Percentiles rank a stretch among this genome's conserved stretches.
Conservation (phyloP, 345 rosid species). For the Salix suchowensis region DNA sequence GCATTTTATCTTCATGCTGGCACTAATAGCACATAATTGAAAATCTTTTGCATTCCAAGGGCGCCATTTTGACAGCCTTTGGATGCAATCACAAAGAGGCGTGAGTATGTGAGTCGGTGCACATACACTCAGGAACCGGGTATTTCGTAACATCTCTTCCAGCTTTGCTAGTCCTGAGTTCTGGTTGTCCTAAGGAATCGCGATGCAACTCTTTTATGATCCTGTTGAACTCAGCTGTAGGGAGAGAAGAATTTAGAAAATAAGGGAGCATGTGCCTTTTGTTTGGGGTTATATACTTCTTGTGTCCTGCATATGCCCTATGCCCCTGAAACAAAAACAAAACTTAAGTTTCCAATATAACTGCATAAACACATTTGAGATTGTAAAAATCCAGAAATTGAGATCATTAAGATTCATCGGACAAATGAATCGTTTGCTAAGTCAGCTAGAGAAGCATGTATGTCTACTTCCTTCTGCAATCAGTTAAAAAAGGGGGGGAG, state of each 20-base stretch:
- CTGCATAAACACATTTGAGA: background rate
- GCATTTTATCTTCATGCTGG: background rate
- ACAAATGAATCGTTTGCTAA: background rate
- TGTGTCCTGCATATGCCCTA: conserved; percentile 83
- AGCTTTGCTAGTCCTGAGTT: conserved; percentile 56
- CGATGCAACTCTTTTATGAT: conserved; percentile 64
- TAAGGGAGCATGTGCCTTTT: conserved; percentile 90
- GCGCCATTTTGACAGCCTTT: background rate
- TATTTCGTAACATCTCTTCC: conserved; percentile 87
- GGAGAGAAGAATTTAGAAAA: conserved; percentile 61
- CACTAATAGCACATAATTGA: background rate
- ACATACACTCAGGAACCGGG: conserved; percentile 88
- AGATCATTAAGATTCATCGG: background rate
- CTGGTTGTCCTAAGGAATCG: conserved; percentile 87
- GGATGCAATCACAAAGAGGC: background rate
- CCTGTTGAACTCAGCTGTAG: conserved; percentile 58
- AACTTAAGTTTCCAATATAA: conserved; percentile 4
- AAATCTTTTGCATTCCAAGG: background rate
- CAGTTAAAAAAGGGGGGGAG: background rate
- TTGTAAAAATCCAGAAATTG: background rate
- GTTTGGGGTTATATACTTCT: conserved; percentile 84
- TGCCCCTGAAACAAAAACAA: conserved; percentile 54
- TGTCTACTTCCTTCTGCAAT: background rate
- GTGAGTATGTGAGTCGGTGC: conserved; percentile 34
- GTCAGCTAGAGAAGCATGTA: background rate